Evolutionary conservation across 441 rosid genomes (phyloP).

Genomic region (Pelargonium fulgidum): DNA sequence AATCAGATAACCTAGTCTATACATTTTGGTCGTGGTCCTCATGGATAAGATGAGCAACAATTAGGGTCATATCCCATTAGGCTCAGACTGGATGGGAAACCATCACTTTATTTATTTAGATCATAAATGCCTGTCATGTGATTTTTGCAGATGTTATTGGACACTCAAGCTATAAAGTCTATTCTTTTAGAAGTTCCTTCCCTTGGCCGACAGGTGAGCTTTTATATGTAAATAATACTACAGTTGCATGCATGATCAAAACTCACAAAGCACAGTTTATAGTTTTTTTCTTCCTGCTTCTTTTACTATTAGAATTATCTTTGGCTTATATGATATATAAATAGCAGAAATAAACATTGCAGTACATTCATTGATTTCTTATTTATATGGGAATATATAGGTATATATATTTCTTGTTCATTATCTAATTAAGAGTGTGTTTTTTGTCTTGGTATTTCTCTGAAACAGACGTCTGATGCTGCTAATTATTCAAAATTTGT

Average conservation of each 20-base stretch:
- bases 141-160: constrained; percentile 81
- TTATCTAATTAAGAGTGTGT: background rate
- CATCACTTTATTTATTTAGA: background rate
- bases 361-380: too few species aligned
- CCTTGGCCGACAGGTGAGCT: constrained; percentile 80
- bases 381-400: too few species aligned
- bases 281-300: background rate
- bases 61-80: background rate
- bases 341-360: background rate
- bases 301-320: background rate
- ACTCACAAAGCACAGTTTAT: background rate
- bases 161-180: constrained; percentile 95
- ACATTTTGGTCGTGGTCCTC: background rate
- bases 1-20: background rate
- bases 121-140: constrained; percentile 14
- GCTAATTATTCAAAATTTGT: constrained; percentile 88
- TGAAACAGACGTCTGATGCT: constrained; percentile 54
- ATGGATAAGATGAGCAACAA: too few species aligned
- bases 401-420: too few species aligned
- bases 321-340: background rate
- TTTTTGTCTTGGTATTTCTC: constrained; percentile 4
- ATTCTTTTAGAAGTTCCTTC: constrained; percentile 91
- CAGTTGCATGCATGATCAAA: background rate
- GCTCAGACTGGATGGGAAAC: background rate
- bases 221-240: background rate